Conservation (phyloP, 129 eudicot species). For the Escallonia herrerae region DNA sequence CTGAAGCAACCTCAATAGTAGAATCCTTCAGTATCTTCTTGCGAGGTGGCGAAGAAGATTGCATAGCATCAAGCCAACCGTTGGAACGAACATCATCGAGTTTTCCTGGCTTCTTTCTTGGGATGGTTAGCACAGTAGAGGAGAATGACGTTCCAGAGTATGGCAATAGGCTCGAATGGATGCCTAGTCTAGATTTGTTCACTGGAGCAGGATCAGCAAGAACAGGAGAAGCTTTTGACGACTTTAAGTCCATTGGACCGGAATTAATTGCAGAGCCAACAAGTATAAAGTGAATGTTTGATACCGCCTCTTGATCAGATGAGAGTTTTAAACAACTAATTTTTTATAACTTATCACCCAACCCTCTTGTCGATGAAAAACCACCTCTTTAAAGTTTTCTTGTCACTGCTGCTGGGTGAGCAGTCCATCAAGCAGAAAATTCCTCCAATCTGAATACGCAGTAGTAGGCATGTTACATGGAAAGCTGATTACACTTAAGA, state of each 20-base stretch:
- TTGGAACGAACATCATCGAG: constrained; percentile 77
- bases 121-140: constrained; percentile 28
- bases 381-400: constrained; percentile 75
- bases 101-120: constrained; percentile 65
- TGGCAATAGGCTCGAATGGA: constrained; percentile 41
- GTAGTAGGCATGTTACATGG: not conserved
- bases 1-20: constrained; percentile 43
- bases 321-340: not conserved
- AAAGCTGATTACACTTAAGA: not conserved
- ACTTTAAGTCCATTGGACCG: constrained; percentile 55
- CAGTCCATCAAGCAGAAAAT: constrained; percentile 59
- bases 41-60: constrained; percentile 85
- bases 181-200: constrained; percentile 62
- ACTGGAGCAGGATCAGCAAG: constrained; percentile 59
- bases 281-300: not conserved
- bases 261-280: not conserved
- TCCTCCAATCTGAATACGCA: constrained; percentile 33
- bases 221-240: constrained; percentile 60
- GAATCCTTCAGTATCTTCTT: constrained; percentile 54
- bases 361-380: constrained; percentile 79
- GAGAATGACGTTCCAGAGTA: constrained; percentile 53
- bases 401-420: constrained; percentile 52
- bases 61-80: constrained; percentile 93
- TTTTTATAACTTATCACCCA: constrained; percentile 23
- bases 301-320: not conserved